Base-by-base conservation (phyloP, 2,329 filamentous ascomycete genomes). In the Lasiodiplodia gonubiensis region DNA sequence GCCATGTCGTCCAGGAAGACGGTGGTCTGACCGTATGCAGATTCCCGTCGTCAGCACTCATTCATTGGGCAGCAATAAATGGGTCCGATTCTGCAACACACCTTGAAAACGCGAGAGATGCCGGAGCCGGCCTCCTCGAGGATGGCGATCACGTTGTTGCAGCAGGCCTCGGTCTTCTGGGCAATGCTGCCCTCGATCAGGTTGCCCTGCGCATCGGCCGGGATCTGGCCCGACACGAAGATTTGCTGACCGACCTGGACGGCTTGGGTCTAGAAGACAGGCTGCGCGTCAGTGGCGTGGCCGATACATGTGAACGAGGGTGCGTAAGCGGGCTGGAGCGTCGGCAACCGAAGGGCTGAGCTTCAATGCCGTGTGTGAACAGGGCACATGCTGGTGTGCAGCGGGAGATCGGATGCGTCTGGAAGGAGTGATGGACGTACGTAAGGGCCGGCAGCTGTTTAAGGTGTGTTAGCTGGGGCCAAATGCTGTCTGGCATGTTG, bases 1-100 rank as follows among this genome's bases (percentile, higher is more conserved):
- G 86, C 87, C 94, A 98, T 98, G 80, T 96, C 91, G 61, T 91
- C 90, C 70, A 98, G 83, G 86, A 97, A 98, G 77, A 97, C 90
- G 64, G 80, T 84, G 73, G 80, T 78, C 81, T 83, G 63, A 46
- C 7, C 42, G 42, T 14, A 33, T 16, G 14, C 23, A 27, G 10
- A 39, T 18, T 30, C 1, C 46, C 10, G 46, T 52, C 54, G 25
- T 66, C 18, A 51, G 39, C 48, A 12, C 12, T 12, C 37, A 21
- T 25, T n/a, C 12, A 18, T 18, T 18, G 21, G 23, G 14, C 11
- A 66, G 21, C 11, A 8, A 33, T 33, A 33, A 33, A 30, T 42
- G 7, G 18, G 21, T 33, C 11, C 11, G 53, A 37, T 21, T 6
- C 25, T n/a, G 33, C 18, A 23, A 69, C 71, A 42, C 67, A 93